Percentiles rank a stretch among this genome's conserved stretches.
phyloP scores from a whole-genome alignment of 106 monocot species.

The Dendrobium chrysotoxum region DNA sequence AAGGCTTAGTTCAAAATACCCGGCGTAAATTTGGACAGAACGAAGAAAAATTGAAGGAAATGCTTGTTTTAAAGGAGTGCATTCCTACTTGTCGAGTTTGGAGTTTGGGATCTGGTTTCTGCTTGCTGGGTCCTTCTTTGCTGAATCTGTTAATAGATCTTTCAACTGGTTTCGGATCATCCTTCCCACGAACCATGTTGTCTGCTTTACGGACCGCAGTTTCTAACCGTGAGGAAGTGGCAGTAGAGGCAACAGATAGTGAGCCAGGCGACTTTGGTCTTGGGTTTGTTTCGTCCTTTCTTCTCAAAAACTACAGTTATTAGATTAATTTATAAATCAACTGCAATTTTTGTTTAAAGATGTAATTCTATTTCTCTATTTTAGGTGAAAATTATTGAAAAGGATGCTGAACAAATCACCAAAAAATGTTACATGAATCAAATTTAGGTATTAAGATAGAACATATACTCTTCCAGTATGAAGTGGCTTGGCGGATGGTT shows the following conservation, averaged over 20 bases:
- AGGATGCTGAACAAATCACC: no score
- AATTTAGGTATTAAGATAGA: no score
- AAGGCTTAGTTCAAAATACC: neutral
- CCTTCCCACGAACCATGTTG: neutral
- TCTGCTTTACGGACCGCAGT: neutral
- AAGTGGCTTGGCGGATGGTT: neutral
- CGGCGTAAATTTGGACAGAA: neutral
- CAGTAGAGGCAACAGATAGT: neutral
- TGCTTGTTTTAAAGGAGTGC: no score
- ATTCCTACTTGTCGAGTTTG: neutral
- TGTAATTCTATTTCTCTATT: no score
- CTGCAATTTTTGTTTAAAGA: neutral
- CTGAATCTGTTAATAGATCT: neutral
- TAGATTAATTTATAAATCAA: neutral
- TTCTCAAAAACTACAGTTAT: constrained; percentile 2
- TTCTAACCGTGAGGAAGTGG: constrained; percentile 6
- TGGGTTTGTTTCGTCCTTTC: neutral
- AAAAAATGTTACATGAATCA: no score
- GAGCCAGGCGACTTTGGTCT: constrained; percentile 2
- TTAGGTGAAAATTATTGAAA: no score
- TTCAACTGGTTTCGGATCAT: neutral
- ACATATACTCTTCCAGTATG: constrained; percentile 2
- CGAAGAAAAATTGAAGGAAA: no score
- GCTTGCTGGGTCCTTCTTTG: neutral
- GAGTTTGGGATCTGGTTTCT: neutral